Evolutionary conservation across 352 stramenopile species (phyloP).

Genomic region (Phytophthora hibernalis): DNA sequence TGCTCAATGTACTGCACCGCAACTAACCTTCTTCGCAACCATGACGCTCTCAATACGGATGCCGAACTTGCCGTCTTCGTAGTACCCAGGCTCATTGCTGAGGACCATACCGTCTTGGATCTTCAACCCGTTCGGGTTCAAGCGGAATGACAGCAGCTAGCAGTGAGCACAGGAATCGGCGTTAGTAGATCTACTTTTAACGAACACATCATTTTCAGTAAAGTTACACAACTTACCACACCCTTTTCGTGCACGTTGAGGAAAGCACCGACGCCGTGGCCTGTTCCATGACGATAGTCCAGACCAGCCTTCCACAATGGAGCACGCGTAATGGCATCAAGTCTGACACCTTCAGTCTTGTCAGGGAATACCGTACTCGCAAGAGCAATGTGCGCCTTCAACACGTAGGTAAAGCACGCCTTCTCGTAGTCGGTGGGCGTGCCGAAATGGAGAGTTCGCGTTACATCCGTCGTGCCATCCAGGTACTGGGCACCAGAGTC

Average conservation of each 20-base stretch:
- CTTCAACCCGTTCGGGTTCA: slow-evolving; percentile 82
- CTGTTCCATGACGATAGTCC: slow-evolving; percentile 98
- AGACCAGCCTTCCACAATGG: slow-evolving; percentile 94
- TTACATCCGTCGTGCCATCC: slow-evolving; percentile 99
- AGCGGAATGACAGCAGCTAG: slow-evolving; percentile 84
- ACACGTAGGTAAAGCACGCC: slow-evolving; percentile 96
- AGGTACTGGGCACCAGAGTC: slow-evolving; percentile 99
- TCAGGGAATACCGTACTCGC: slow-evolving; percentile 88
- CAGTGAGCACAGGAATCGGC: slow-evolving; percentile 9
- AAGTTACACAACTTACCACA: slow-evolving; percentile 49
- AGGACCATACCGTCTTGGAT: slow-evolving; percentile 97
- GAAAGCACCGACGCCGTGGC: slow-evolving; percentile 97
- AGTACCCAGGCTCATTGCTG: slow-evolving; percentile 99
- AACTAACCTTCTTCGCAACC: slow-evolving; percentile 91
- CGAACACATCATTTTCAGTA: not conserved
- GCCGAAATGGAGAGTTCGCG: slow-evolving; percentile 98
- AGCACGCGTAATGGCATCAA: slow-evolving; percentile 97
- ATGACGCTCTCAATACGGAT: slow-evolving; percentile 99
- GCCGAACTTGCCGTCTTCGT: slow-evolving; percentile 97
- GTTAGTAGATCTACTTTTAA: slow-evolving; percentile 4
- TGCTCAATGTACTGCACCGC: not conserved
- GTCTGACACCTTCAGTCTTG: slow-evolving; percentile 94
- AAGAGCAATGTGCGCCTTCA: slow-evolving; percentile 98
- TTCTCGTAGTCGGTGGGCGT: slow-evolving; percentile 92
- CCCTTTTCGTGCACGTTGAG: slow-evolving; percentile 98